These are phyloP conservation scores for Ensete glaucum DNA, from an alignment of 176 grass and related monocot genomes.

Conservation along the genomic window DNA sequence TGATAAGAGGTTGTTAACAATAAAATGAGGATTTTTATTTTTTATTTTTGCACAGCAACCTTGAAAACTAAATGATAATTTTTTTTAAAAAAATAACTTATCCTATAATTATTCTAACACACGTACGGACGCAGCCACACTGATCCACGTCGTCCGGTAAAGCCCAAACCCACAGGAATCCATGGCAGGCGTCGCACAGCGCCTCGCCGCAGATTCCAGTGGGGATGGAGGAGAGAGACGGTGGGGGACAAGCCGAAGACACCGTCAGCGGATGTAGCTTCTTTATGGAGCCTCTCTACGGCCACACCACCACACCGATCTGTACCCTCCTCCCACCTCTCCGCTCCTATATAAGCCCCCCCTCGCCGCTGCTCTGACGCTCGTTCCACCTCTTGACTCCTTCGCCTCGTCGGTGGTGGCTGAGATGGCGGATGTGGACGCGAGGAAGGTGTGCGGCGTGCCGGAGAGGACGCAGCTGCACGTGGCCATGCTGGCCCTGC, in stretches of 20 bases:
- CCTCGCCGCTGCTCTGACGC: constrained; percentile 9
- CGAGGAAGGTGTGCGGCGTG: constrained; percentile 54
- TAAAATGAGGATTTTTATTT: too few species aligned
- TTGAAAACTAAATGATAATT: too few species aligned
- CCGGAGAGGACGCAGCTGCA: constrained; percentile 94
- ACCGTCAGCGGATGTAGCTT: constrained; percentile 28
- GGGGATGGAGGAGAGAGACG: background rate
- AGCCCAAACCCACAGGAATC: too few species aligned
- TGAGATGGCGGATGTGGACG: constrained; percentile 60
- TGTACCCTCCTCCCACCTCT: background rate
- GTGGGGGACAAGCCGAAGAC: constrained; percentile 31
- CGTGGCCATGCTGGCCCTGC: constrained; percentile 84
- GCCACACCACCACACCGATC: background rate
- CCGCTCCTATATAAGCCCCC: constrained; percentile 38
- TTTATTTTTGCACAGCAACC: too few species aligned
- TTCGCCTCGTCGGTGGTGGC: background rate
- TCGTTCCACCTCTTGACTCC: background rate
- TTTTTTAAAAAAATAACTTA: too few species aligned
- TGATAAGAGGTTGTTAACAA: too few species aligned
- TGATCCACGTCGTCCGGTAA: too few species aligned
- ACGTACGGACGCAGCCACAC: too few species aligned
- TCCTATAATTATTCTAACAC: too few species aligned
- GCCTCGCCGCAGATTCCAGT: background rate
- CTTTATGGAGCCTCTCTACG: constrained; percentile 15
- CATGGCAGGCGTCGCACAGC: too few species aligned